Conservation (phyloP, 2,329 filamentous ascomycete species). For the Fusarium siculi region DNA sequence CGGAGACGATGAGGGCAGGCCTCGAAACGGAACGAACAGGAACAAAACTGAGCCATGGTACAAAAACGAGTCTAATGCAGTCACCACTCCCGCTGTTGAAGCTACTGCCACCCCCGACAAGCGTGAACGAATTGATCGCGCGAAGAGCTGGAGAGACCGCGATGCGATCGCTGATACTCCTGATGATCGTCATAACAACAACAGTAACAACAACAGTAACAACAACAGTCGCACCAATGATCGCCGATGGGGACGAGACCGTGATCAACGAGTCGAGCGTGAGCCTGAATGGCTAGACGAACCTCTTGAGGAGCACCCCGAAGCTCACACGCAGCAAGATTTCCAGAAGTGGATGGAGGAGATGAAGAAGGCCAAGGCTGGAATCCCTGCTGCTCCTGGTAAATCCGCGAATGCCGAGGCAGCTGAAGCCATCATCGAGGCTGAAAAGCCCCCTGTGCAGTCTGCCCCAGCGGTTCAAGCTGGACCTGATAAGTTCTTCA, state of each 20-base stretch:
- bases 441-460: constrained; percentile 65
- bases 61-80: constrained; percentile 62
- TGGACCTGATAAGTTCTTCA: constrained; percentile 82
- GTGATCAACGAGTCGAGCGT: constrained; percentile 72
- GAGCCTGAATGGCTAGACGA: constrained; percentile 94
- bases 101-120: constrained; percentile 49
- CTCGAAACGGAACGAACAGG: constrained; percentile 73
- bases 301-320: constrained; percentile 73
- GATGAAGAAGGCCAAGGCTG: constrained; percentile 77
- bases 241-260: constrained; percentile 67
- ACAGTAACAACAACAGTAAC: constrained; percentile 39
- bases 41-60: constrained; percentile 81
- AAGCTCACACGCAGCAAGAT: constrained; percentile 85
- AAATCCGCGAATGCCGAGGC: constrained; percentile 49
- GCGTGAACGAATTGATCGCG: constrained; percentile 67
- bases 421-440: constrained; percentile 53
- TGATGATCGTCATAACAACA: constrained; percentile 66
- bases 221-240: constrained; percentile 56
- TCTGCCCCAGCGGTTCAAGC: constrained; percentile 72
- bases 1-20: constrained; percentile 63
- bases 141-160: constrained; percentile 71
- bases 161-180: constrained; percentile 53
- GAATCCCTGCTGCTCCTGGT: constrained; percentile 50
- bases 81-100: constrained; percentile 32
- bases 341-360: constrained; percentile 94